Percentiles rank a stretch among this genome's conserved stretches.
These are phyloP conservation scores for Alternaria burnsii DNA, from an alignment of 2,329 filamentous ascomycete genomes.

Conservation along the genomic window DNA sequence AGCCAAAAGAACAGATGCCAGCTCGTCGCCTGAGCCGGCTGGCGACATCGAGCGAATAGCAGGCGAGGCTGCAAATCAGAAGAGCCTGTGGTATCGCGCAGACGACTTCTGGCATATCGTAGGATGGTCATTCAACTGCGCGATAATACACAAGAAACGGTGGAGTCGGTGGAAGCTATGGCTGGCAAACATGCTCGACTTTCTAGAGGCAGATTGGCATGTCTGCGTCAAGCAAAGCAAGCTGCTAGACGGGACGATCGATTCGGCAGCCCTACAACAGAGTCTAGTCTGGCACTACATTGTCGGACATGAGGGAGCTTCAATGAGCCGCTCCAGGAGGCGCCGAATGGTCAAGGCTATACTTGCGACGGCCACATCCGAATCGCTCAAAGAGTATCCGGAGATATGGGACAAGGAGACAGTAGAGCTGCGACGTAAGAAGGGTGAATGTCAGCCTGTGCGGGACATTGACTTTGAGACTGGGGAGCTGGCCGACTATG, in stretches of 20 bases:
- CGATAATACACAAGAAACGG: slow-evolving; percentile 72
- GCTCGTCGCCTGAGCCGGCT: slow-evolving; percentile 40
- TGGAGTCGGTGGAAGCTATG: slow-evolving; percentile 86
- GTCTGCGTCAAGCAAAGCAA: slow-evolving; percentile 57
- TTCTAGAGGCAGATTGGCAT: slow-evolving; percentile 75
- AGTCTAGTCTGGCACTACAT: slow-evolving; percentile 69
- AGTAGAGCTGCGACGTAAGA: slow-evolving; percentile 54
- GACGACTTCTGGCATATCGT: slow-evolving; percentile 89
- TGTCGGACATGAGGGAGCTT: slow-evolving; percentile 52
- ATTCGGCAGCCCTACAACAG: slow-evolving; percentile 52
- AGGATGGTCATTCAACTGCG: slow-evolving; percentile 95
- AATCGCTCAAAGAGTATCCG: slow-evolving; percentile 63
- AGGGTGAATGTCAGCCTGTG: slow-evolving; percentile 64
- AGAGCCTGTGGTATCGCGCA: slow-evolving; percentile 76
- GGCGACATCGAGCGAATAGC: slow-evolving; percentile 50
- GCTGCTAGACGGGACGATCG: slow-evolving; percentile 17
- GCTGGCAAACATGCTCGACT: slow-evolving; percentile 80
- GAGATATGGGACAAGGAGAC: slow-evolving; percentile 76
- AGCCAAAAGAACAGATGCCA: slow-evolving; percentile 32
- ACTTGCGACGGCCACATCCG: slow-evolving; percentile 69
- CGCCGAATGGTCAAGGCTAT: slow-evolving; percentile 70
- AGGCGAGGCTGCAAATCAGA: slow-evolving; percentile 65
- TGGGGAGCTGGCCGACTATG: slow-evolving; percentile 67
- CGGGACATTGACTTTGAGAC: slow-evolving; percentile 64
- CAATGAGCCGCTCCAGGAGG: slow-evolving; percentile 51